Conservation (phyloP, 345 rosid genomes). For the Eucalyptus regnans region DNA sequence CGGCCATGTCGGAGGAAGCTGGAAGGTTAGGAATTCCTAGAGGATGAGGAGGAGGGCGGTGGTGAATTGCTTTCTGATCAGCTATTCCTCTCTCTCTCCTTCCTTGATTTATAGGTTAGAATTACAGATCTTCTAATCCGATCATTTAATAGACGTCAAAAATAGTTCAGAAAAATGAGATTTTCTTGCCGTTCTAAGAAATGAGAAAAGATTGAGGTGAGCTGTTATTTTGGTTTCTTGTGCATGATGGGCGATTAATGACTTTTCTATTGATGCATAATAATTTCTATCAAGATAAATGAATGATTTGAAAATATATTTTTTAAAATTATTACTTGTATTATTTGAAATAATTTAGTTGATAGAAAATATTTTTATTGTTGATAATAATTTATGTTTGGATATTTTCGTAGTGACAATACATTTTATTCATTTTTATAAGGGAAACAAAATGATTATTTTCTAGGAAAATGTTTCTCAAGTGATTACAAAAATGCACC, state of each 20-base stretch:
- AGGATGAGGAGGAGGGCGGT: neutral
- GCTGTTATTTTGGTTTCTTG: neutral
- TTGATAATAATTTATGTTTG: neutral
- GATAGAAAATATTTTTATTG: rapidly evolving
- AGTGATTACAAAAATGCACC: neutral
- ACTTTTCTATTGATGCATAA: neutral
- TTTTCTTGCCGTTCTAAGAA: neutral
- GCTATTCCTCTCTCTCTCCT: neutral
- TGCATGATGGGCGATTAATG: neutral
- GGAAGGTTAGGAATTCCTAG: neutral
- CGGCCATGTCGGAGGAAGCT: neutral
- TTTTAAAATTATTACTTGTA: no score
- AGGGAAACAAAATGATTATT: neutral
- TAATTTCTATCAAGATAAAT: neutral
- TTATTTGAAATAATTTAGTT: neutral
- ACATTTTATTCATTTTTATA: neutral
- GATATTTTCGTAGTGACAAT: neutral
- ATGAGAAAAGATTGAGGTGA: neutral
- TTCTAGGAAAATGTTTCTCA: neutral
- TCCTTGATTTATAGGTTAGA: neutral
- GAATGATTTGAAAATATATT: neutral
- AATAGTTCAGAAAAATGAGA: neutral
- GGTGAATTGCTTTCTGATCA: neutral
- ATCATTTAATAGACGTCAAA: neutral
- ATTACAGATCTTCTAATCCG: neutral